Percentiles rank a stretch among this genome's conserved stretches.
Evolutionary conservation across 352 stramenopile species (phyloP).

Genomic region (Globisporangium viniferum): DNA sequence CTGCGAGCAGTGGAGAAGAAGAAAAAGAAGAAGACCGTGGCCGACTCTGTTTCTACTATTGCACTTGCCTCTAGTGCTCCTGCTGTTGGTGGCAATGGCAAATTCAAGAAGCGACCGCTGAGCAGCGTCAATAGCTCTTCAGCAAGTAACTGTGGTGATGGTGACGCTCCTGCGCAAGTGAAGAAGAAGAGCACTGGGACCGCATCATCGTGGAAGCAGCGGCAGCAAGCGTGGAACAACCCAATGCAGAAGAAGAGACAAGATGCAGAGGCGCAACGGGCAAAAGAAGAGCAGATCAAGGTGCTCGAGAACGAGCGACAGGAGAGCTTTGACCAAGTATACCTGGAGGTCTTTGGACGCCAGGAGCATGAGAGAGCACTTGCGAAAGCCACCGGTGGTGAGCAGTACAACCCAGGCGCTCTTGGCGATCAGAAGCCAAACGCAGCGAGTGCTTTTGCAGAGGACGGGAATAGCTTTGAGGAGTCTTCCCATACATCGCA

Average conservation of each 20-base stretch:
- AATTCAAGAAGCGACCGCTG: constrained; percentile 15
- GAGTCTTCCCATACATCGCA: not conserved
- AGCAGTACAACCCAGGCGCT: constrained; percentile 13
- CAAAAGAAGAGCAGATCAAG: not conserved
- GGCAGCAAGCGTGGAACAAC: constrained; percentile 25
- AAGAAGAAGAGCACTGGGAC: constrained; percentile 5
- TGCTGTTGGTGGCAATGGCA: not conserved
- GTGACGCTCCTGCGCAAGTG: not conserved
- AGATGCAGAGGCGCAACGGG: not conserved
- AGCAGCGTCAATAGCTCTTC: constrained; percentile 4
- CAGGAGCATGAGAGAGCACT: constrained; percentile 20
- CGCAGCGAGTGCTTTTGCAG: not conserved
- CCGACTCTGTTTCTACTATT: constrained; percentile 9
- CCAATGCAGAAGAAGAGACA: not conserved
- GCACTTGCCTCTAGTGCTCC: not conserved
- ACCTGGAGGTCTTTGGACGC: constrained; percentile 44
- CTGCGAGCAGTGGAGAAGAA: constrained; percentile 39
- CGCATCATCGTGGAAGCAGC: constrained; percentile 16
- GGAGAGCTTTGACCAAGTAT: constrained; percentile 53
- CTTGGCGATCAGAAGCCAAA: not conserved
- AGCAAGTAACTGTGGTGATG: not conserved
- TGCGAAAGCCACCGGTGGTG: not conserved
- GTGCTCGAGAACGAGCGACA: constrained; percentile 16
- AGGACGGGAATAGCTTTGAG: not conserved
- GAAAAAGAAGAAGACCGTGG: constrained; percentile 11